These are phyloP conservation scores for Amylocarpus encephaloides DNA, from an alignment of 2,329 filamentous ascomycete genomes.

Conservation along the genomic window DNA sequence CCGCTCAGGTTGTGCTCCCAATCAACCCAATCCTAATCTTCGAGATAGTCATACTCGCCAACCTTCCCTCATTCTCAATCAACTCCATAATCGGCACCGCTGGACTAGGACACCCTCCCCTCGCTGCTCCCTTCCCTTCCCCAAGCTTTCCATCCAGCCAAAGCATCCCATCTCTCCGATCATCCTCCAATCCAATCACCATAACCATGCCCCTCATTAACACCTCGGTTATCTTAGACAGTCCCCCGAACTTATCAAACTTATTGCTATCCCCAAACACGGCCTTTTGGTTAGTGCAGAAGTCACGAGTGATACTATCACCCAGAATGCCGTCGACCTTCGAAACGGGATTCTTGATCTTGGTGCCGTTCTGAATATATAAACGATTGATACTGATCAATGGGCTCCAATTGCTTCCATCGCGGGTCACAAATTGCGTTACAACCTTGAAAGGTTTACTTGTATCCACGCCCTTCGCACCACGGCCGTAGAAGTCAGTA, in stretches of 20 bases:
- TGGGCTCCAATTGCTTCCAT: conserved; percentile 41
- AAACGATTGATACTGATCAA: conserved; percentile 47
- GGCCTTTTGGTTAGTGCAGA: conserved; percentile 48
- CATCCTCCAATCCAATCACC: conserved; percentile 51
- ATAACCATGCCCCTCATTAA: conserved; percentile 52
- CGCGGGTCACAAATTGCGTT: conserved; percentile 48
- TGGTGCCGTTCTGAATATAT: conserved; percentile 48
- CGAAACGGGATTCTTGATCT: conserved; percentile 43
- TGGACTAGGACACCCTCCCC: conserved; percentile 34
- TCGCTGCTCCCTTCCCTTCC: conserved; percentile 40
- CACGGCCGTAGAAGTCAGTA: conserved; percentile 16
- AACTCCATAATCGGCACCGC: too few relatives aligned
- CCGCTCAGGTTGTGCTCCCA: too few relatives aligned
- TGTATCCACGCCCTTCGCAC: conserved; percentile 43
- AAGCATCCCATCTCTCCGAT: conserved; percentile 58
- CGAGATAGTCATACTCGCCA: too few relatives aligned
- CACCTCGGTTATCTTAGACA: conserved; percentile 47
- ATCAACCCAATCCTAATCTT: too few relatives aligned
- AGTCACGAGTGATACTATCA: conserved; percentile 46
- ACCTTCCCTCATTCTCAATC: too few relatives aligned
- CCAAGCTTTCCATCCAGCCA: conserved; percentile 59
- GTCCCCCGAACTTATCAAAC: conserved; percentile 49
- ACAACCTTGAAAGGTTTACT: conserved; percentile 46
- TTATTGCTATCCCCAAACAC: conserved; percentile 45
- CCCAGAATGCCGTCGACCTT: conserved; percentile 39